phyloP scores from a whole-genome alignment of 1,139 yeast species.

The Yamadazyma diddensiae region DNA sequence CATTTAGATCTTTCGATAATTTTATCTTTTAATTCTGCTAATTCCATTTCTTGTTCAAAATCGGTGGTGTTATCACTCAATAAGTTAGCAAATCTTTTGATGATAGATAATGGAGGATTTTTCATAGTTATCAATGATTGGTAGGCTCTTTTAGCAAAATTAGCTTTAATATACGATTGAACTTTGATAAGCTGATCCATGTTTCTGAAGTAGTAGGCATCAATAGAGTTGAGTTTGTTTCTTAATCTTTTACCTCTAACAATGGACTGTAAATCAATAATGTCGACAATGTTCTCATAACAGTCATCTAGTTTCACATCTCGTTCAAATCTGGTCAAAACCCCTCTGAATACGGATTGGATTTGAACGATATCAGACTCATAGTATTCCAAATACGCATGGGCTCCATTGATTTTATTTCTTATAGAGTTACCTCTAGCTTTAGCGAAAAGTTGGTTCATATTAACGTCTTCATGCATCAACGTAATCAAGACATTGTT shows the following conservation, averaged over 20 bases:
- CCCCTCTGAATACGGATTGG: slow-evolving; percentile 43
- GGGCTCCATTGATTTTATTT: slow-evolving; percentile 19
- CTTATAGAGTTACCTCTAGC: slow-evolving; percentile 46
- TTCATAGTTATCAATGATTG: slow-evolving; percentile 62
- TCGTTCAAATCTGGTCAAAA: slow-evolving; percentile 47
- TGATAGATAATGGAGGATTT: slow-evolving; percentile 76
- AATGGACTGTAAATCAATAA: slow-evolving; percentile 49
- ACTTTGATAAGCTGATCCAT: slow-evolving; percentile 59
- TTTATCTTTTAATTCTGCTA: slow-evolving; percentile 66
- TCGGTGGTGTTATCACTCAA: slow-evolving; percentile 74
- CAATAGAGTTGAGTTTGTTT: slow-evolving; percentile 33
- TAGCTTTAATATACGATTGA: slow-evolving; percentile 72
- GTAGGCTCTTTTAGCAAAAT: slow-evolving; percentile 71
- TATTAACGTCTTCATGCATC: slow-evolving; percentile 34
- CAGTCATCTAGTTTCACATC: slow-evolving; percentile 53
- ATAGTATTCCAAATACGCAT: slow-evolving; percentile 20
- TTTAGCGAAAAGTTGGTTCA: slow-evolving; percentile 41
- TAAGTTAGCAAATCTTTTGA: slow-evolving; percentile 73
- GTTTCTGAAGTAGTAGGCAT: slow-evolving; percentile 54
- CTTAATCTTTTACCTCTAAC: slow-evolving; percentile 47
- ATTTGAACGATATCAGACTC: slow-evolving; percentile 26
- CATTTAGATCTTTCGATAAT: slow-evolving; percentile 61
- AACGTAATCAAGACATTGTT: slow-evolving; percentile 43
- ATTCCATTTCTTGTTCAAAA: slow-evolving; percentile 69
- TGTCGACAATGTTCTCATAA: slow-evolving; percentile 36